Evolutionary conservation across 2,329 filamentous ascomycete genomes (phyloP), one percentile per base, ranked within the genome.

Genomic region (Cladophialophora bantiana): DNA sequence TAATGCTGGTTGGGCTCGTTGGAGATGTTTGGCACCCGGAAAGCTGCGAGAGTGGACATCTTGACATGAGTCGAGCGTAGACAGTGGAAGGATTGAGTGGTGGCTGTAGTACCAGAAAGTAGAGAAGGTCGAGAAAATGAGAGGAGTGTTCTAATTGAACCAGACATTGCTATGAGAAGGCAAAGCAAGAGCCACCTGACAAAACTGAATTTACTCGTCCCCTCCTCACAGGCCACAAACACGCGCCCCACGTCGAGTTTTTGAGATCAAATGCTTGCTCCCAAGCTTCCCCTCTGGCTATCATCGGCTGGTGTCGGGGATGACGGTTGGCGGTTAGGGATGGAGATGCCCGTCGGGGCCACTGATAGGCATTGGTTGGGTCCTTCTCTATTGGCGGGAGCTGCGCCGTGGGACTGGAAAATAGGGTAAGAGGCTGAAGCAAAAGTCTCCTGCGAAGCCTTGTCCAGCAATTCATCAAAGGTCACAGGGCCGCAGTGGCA

Each of bases 1-100:
- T 97, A 99, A 80, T 94, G 90, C 83, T 96, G 91, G 78, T 97
- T 99, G n/a, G 93, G 93, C 83, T 99, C 95, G 78, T 99, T 99
- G 77, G 87, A 83, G 74, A 97, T 88, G 70, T 89, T 89, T 58
- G 95, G 95, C 59, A 94, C 87, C 83, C 92, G 94, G 86, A 97
- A 98, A 68, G 88, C 85, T 58, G 93, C 94, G 70, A 96, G 84
- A 7, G 88, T 90, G 65, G 89, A 74, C 74, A 75, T 77, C 58
- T 57, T 72, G 63, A 62, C n/a, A 7, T 58, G 55, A 10, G 57
- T 65, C 18, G 48, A 61, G 34, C 68, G 65, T 34, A 72, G 68
- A 26, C 53, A 15, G 60, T 66, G 68, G 10, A 57, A 15, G 36
- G 53, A 59, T 60, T 48, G 66, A 26, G 62, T 45, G 3, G 54